Percentiles rank a stretch among this genome's conserved stretches.
Evolutionary conservation across 140 eudicot species (phyloP).

Genomic region (Oenanthe javanica): DNA sequence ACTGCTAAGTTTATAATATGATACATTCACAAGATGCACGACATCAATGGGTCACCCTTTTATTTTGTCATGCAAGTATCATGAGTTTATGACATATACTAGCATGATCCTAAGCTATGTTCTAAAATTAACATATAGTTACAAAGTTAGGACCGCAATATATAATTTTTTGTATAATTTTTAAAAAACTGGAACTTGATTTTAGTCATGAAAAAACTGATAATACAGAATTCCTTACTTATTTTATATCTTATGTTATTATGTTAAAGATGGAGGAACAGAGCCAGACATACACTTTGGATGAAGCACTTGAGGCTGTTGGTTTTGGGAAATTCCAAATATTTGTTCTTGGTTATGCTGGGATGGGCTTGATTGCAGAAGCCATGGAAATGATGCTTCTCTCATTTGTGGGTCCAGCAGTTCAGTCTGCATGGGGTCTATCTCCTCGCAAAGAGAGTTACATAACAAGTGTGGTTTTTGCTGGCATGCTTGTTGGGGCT

Average conservation of each 20-base stretch:
- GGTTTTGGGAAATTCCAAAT: slow-evolving; percentile 72
- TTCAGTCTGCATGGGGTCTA: slow-evolving; percentile 63
- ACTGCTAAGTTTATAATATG: background rate
- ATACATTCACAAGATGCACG: background rate
- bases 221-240: background rate
- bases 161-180: background rate
- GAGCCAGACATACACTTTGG: slow-evolving; percentile 38
- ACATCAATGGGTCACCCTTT: background rate
- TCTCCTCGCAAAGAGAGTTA: slow-evolving; percentile 62
- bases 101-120: background rate
- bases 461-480: slow-evolving; percentile 60
- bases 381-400: slow-evolving; percentile 79
- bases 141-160: background rate
- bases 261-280: slow-evolving; percentile 49
- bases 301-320: slow-evolving; percentile 54
- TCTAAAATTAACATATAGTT: background rate
- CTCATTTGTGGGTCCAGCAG: slow-evolving; percentile 71
- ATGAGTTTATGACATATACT: background rate
- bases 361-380: slow-evolving; percentile 66
- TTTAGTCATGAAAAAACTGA: background rate
- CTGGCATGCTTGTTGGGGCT: slow-evolving; percentile 73
- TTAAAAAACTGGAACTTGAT: background rate
- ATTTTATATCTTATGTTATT: background rate
- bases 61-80: background rate
- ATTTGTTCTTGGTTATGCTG: slow-evolving; percentile 56